Evolutionary conservation across 1,284 basidiomycete species (phyloP), one percentile per base, ranked within the genome.

Genomic region (Rhodotorula mucilaginosa): DNA sequence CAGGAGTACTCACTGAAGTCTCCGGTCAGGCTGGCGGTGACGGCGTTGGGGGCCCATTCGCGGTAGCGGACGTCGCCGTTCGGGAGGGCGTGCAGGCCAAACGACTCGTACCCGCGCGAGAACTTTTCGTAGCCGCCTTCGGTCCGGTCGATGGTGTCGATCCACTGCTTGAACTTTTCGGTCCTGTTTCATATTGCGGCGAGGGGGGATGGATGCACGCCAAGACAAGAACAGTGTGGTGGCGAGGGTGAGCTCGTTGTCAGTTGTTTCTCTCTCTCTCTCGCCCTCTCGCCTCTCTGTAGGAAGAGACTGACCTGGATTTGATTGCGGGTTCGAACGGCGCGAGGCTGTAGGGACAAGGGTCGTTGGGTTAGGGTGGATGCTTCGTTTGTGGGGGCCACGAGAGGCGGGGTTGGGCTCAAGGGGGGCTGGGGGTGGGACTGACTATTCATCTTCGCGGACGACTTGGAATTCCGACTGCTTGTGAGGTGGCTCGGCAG

Each of bases 21-120:
- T 64, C 96, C 96, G 79, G 94, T 93, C 67, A 99, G 83, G 77
- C 84, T 86, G 1, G 95, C 96, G 78, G 90, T 88, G 60, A 81
- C 83, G 19, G 90, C 95, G 77, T 92, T 93, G 0, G 96, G 94
- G 10, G 96, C 96, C 96, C 96, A 99, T 81, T 99, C 96, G 78
- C 91, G 86, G 81, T 98, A 99, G 13, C 86, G 83, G 52, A 98
- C 87, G 46, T 89, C 85, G 63, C 88, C 88, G 68, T 90, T 86
- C 31, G 83, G 80, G 61, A 85, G 84, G 56, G 93, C 86, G 68
- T 90, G 89, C 77, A 99, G 85, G 52, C 96, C 96, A 83, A 91
- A 92, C 74, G 87, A 87, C 75, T 89, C 85, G 83, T 94, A 97
- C 19, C 93, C 93, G 79, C 89, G 87, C 5, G 92, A 90, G 81